Evolutionary conservation across 495 filamentous ascomycete genomes (phyloP), one percentile per base, ranked within the genome.

Genomic region (Penicillium bialowiezense): DNA sequence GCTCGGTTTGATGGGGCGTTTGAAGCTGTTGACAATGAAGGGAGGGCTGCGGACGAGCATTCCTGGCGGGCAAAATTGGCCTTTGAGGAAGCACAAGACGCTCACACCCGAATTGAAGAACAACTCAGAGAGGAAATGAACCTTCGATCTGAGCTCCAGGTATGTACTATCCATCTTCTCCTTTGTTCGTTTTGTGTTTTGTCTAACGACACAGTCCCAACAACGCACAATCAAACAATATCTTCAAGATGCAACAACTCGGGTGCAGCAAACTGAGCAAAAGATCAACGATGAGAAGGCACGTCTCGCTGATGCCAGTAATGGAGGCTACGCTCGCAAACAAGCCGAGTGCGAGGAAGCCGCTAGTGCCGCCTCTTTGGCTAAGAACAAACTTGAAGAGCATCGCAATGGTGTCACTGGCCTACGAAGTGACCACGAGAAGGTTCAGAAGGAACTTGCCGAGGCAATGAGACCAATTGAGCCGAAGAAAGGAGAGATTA

Each of bases 31-130:
- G 67, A 84, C 33, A 54, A 66, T 10, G 70, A 74, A 31, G 51
- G 50, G 13, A 80, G 82, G 54, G 74, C 79, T 28, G 73, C 79
- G 4, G 76, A 77, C 46, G 79, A 80, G 36, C 78, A 76, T 42
- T 60, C 83, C 18, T 69, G 75, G 14, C 64, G 72, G 41, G 79
- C 82, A 9, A 75, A 80, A 37, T 55, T 64, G 15, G 67, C 65
- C 31, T 61, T 84, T 2, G 74, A 74, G 41, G 70, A 73, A 13
- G 58, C 73, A 7, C 43, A 68, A 35, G 68, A 68, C 31, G 71
- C 73, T 39, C 75, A 67, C 37, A 56, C 61, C 20, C 60, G 64
- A 23, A 58, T 74, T 26, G 71, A 79, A 51, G 54, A 60, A 20
- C 66, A 54, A 18, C 50, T 63, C 35, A 68, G 76, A 23, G 59